Evolutionary conservation across 1,284 basidiomycete genomes (phyloP).

Genomic region (Irpex sp.): DNA sequence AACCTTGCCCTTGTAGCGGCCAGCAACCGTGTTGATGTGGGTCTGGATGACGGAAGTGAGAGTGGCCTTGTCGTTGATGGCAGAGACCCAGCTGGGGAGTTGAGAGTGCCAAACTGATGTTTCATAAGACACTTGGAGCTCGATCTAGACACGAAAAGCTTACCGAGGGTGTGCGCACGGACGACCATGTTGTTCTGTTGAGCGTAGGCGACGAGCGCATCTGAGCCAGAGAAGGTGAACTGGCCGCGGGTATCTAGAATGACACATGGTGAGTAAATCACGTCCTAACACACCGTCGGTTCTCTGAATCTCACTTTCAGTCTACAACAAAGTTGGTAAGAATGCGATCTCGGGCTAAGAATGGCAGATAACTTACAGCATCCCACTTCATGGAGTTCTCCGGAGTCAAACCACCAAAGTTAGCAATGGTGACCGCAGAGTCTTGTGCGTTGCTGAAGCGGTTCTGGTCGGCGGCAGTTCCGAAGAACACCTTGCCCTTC

Average conservation of each 20-base stretch:
- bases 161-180: constrained; percentile 43
- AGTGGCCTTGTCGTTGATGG: constrained; percentile 25
- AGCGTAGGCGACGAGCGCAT: constrained; percentile 45
- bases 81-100: constrained; percentile 39
- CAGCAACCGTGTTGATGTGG: constrained; percentile 34
- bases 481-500: constrained; percentile 27
- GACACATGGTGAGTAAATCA: neutral
- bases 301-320: constrained; percentile 12
- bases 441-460: constrained; percentile 26
- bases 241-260: constrained; percentile 25
- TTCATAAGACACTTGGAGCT: neutral
- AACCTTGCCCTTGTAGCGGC: constrained; percentile 35
- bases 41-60: constrained; percentile 30
- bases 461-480: constrained; percentile 24
- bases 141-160: neutral
- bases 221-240: constrained; percentile 38
- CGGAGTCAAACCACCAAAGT: constrained; percentile 34
- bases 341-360: neutral
- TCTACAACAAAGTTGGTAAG: constrained; percentile 9
- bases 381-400: constrained; percentile 39
- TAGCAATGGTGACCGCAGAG: constrained; percentile 25
- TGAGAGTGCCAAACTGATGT: constrained; percentile 47
- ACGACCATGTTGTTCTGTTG: constrained; percentile 41
- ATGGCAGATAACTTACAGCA: constrained; percentile 17
- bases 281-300: neutral